Conservation (phyloP, 2,329 filamentous ascomycete species). For the Microcyclospora pomicola region DNA sequence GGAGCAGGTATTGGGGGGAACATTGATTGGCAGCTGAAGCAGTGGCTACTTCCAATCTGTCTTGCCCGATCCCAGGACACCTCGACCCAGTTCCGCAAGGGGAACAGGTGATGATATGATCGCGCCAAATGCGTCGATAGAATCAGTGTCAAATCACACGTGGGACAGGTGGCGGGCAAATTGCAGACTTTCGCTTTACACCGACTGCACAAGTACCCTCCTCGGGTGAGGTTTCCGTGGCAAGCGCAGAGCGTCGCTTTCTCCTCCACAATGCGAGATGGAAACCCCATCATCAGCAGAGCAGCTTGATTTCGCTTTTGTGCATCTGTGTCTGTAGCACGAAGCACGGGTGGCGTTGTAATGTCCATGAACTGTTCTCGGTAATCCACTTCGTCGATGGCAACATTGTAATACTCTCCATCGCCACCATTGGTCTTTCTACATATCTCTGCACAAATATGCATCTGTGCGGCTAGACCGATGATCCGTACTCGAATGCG, state of each 20-base stretch:
- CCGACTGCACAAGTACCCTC: constrained; percentile 82
- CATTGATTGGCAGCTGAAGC: constrained; percentile 60
- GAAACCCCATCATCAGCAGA: constrained; percentile 96
- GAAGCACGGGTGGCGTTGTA: constrained; percentile 78
- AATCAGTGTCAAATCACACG: constrained; percentile 82
- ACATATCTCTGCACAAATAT: constrained; percentile 83
- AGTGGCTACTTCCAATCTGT: constrained; percentile 38
- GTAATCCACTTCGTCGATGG: constrained; percentile 76
- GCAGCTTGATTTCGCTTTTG: constrained; percentile 32
- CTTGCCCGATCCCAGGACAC: constrained; percentile 67
- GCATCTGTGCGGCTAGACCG: constrained; percentile 79
- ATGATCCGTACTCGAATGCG: constrained; percentile 79
- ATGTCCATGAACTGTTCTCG: constrained; percentile 75
- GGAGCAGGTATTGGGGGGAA: constrained; percentile 46
- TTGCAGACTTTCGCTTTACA: constrained; percentile 82
- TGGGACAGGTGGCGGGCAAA: constrained; percentile 79
- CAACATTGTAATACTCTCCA: constrained; percentile 63
- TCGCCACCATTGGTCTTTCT: constrained; percentile 75
- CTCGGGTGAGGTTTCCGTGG: constrained; percentile 65
- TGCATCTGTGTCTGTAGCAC: constrained; percentile 26
- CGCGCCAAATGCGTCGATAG: constrained; percentile 83
- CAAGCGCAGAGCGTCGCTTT: constrained; percentile 73
- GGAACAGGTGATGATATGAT: constrained; percentile 89
- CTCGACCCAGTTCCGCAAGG: constrained; percentile 77
- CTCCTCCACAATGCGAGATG: constrained; percentile 65